Evolutionary conservation across 2,329 filamentous ascomycete genomes (phyloP), one percentile per base, ranked within the genome.

Genomic region (Leptosphaerulina australis): DNA sequence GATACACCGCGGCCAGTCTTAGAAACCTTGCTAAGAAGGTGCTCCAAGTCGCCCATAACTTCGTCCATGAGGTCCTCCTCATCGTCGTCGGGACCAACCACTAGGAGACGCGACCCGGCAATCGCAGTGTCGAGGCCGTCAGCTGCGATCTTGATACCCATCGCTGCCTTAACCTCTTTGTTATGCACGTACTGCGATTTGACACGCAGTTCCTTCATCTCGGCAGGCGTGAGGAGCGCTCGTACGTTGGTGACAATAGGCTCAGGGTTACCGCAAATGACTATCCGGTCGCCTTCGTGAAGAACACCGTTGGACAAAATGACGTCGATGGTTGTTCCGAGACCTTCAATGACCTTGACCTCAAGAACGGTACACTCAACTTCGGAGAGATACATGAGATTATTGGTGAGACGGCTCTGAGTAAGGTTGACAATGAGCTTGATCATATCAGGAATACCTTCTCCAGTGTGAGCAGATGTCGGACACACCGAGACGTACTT

Each of bases 111-210:
- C 15, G 95, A 99, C 71, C 94, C 94, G 55, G 94, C 94, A 74
- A 99, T 97, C 62, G 95, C 94, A 55, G 90, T 88, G 74, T 99
- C 94, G 17, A 99, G 88, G 57, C 92, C 91, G 63, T 96, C 95
- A 34, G 93, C 94, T 57, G 91, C 91, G 70, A 99, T 97, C 84
- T 99, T 99, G 74, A 99, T 91, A 88, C 94, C 94, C 68, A 99
- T 84, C 7, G 94, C 91, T 15, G 95, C 94, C 81, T 97, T 99
- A 78, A 97, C 92, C 74, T 96, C 91, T 80, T 99, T 97, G 80
- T 99, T 97, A 80, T 99, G 95, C 22, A 99, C 93, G 68, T 99
- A 99, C 56, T 87, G 83, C 3, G 92, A 96, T 78, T 97, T 97
- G 66, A 99, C 84, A 73, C 95, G 91, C 59, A 99, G 77, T 74